phyloP scores from a whole-genome alignment of 352 stramenopile species.

The Phytophthora fragariaefolia region DNA sequence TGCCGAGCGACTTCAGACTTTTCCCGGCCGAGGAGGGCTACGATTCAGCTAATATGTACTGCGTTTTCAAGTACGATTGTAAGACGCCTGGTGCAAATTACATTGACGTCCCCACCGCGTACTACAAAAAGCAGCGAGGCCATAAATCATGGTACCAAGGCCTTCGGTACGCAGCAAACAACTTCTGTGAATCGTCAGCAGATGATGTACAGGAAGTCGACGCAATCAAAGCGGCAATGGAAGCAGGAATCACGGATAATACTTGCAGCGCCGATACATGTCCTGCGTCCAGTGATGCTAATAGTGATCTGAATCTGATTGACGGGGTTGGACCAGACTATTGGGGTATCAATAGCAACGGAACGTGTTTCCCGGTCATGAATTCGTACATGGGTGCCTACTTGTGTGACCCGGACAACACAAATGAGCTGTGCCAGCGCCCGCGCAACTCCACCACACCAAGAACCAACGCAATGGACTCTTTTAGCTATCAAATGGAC shows the following conservation, averaged over 20 bases:
- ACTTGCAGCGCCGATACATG: constrained; percentile 41
- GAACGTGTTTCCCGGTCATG: constrained; percentile 63
- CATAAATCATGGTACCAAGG: constrained; percentile 64
- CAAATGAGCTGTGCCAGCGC: constrained; percentile 30
- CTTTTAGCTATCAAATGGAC: constrained; percentile 84
- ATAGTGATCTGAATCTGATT: constrained; percentile 45
- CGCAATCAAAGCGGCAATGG: constrained; percentile 33
- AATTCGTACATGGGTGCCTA: constrained; percentile 72
- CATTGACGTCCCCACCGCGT: constrained; percentile 47
- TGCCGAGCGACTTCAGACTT: constrained; percentile 57
- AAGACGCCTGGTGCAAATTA: constrained; percentile 56
- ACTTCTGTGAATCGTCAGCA: constrained; percentile 39
- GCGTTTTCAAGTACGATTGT: constrained; percentile 52
- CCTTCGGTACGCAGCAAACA: constrained; percentile 57
- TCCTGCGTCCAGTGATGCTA: constrained; percentile 49
- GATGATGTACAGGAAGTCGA: constrained; percentile 31
- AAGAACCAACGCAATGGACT: constrained; percentile 53
- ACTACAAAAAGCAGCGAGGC: constrained; percentile 43
- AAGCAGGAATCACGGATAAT: constrained; percentile 48
- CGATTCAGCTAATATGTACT: constrained; percentile 38
- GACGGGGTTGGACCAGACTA: constrained; percentile 38
- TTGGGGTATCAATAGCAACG: constrained; percentile 74
- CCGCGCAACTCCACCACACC: constrained; percentile 42
- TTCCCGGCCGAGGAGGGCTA: constrained; percentile 47
- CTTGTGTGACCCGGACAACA: constrained; percentile 67